Conservation (phyloP, 805 yeast genomes). For the Scheffersomyces lignosus region DNA sequence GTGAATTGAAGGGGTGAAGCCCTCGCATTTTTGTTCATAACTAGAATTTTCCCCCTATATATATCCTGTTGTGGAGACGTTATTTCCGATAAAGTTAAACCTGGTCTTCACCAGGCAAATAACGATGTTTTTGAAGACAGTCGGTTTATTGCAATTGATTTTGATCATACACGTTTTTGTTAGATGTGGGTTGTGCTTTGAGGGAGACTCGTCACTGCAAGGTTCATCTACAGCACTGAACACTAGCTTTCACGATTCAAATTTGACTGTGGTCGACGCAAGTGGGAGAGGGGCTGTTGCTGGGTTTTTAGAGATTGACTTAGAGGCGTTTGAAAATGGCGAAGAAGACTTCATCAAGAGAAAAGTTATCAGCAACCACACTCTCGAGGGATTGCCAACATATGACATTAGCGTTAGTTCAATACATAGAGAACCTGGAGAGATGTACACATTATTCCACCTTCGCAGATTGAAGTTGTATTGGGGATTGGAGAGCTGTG, state of each 20-base stretch:
- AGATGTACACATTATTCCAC: not conserved
- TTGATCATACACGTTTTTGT: not conserved
- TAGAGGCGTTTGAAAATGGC: not conserved
- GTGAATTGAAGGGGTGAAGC: too few relatives aligned
- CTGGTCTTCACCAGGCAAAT: too few relatives aligned
- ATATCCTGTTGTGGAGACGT: too few relatives aligned
- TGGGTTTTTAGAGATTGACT: not conserved
- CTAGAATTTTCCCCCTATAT: too few relatives aligned
- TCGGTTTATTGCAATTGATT: not conserved
- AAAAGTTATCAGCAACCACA: not conserved
- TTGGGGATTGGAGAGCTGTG: not conserved
- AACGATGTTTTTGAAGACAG: too few relatives aligned
- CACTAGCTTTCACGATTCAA: too few relatives aligned
- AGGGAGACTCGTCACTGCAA: not conserved
- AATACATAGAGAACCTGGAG: not conserved
- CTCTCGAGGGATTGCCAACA: not conserved
- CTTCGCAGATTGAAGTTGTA: not conserved
- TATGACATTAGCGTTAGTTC: not conserved
- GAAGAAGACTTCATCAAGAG: not conserved
- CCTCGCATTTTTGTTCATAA: too few relatives aligned
- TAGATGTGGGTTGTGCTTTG: not conserved
- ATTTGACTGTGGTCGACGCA: not conserved
- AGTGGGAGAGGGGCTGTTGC: not conserved
- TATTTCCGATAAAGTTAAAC: too few relatives aligned
- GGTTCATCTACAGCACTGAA: too few relatives aligned